Evolutionary conservation across 75 land plant species (phyloP).

Genomic region (Sequoia sempervirens): DNA sequence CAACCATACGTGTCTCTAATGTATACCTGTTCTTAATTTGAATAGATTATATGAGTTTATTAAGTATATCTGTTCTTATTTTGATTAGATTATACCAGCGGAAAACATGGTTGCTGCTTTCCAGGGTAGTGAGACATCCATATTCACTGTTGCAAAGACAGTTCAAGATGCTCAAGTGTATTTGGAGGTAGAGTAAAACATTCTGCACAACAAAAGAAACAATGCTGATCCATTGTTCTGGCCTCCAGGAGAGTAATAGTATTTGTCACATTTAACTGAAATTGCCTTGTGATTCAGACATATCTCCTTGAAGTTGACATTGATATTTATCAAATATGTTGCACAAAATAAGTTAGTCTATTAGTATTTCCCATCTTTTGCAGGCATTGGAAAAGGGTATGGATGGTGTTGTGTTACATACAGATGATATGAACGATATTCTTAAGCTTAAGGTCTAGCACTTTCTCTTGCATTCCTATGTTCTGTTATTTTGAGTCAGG

Average conservation of each 20-base stretch:
- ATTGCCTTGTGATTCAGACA: background rate
- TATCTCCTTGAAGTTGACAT: background rate
- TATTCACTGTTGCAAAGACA: constrained; percentile 65
- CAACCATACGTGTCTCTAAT: background rate
- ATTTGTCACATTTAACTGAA: background rate
- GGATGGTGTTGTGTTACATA: constrained; percentile 76
- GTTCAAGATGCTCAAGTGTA: constrained; percentile 67
- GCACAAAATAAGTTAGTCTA: background rate
- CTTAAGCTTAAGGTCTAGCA: constrained; percentile 55
- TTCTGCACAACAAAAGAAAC: background rate
- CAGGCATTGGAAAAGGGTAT: constrained; percentile 87
- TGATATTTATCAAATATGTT: background rate
- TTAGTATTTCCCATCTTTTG: constrained; percentile 1
- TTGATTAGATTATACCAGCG: constrained; percentile 73
- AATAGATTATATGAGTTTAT: background rate
- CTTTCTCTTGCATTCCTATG: background rate
- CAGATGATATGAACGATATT: constrained; percentile 48
- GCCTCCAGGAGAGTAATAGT: background rate
- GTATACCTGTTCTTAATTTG: background rate
- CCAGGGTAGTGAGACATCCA: constrained; percentile 50
- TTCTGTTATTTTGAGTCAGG: background rate
- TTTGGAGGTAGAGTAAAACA: constrained; percentile 50
- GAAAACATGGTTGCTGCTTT: constrained; percentile 84
- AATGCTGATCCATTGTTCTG: background rate
- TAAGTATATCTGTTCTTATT: background rate